Evolutionary conservation across 306 rosid genomes (phyloP).

Genomic region (Glycyrrhiza uralensis): DNA sequence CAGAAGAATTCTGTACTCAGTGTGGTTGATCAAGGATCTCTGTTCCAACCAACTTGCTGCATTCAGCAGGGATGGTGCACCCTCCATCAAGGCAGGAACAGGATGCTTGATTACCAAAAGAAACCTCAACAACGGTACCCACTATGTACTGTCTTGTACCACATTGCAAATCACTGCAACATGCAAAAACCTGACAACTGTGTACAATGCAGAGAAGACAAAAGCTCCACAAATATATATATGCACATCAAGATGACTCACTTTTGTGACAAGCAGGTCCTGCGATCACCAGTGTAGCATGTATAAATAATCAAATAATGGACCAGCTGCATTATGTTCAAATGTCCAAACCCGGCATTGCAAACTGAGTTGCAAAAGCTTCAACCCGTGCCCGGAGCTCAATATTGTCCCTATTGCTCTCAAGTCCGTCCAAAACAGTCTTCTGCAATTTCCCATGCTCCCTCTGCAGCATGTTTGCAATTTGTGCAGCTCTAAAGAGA

Average conservation of each 20-base stretch:
- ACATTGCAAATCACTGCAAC: constrained; percentile 21
- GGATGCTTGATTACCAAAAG: constrained; percentile 32
- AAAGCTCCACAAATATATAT: constrained; percentile 16
- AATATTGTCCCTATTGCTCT: constrained; percentile 60
- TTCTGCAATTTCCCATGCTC: constrained; percentile 69
- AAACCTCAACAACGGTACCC: constrained; percentile 21
- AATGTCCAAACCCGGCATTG: constrained; percentile 77
- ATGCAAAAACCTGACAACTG: constrained; percentile 22
- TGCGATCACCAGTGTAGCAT: constrained; percentile 11
- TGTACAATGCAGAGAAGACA: constrained; percentile 15
- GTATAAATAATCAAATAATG: constrained; percentile 18
- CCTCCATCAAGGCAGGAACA: constrained; percentile 30
- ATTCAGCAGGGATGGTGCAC: constrained; percentile 14
- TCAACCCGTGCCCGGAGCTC: constrained; percentile 78
- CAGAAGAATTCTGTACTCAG: constrained; percentile 28
- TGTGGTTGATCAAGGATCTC: constrained; percentile 31
- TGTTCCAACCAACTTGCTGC: constrained; percentile 30
- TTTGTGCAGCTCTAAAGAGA: constrained; percentile 70
- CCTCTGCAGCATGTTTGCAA: constrained; percentile 61
- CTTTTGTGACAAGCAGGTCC: constrained; percentile 16
- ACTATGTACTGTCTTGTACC: constrained; percentile 22
- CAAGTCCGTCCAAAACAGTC: constrained; percentile 49
- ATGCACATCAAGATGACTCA: constrained; percentile 22
- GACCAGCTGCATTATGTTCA: constrained; percentile 39
- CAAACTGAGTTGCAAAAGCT: constrained; percentile 82